phyloP scores from a whole-genome alignment of 2,329 filamentous ascomycete genomes.

The Ramichloridium luteum region DNA sequence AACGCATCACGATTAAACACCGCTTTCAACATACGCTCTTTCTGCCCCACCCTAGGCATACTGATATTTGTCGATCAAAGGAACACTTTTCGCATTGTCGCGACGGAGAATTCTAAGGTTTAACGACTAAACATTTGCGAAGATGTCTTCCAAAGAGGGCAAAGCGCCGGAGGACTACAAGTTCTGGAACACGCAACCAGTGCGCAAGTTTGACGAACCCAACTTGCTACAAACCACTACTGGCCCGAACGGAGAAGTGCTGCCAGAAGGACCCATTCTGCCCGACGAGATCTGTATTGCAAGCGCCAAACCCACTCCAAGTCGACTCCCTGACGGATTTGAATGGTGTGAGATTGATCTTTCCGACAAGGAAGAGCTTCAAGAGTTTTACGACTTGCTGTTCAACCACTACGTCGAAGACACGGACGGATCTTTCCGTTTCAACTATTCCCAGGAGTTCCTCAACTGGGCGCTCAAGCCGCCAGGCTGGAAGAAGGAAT shows the following conservation, averaged over 20 bases:
- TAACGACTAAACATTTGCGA: too few species aligned
- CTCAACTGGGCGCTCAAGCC: conserved; percentile 91
- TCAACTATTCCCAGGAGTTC: conserved; percentile 85
- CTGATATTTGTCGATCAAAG: too few species aligned
- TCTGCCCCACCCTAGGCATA: too few species aligned
- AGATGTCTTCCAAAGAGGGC: too few species aligned
- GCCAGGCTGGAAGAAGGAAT: conserved; percentile 84
- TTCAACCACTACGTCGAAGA: conserved; percentile 96
- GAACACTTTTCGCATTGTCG: too few species aligned
- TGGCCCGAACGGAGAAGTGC: conserved; percentile 38
- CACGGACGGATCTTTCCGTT: conserved; percentile 91
- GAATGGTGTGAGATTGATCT: conserved; percentile 92
- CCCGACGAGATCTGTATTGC: conserved; percentile 61
- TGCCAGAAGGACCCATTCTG: conserved; percentile 74
- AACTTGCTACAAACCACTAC: conserved; percentile 24
- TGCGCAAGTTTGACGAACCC: conserved; percentile 59
- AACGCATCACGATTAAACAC: too few species aligned
- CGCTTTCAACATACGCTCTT: too few species aligned
- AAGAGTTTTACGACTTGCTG: conserved; percentile 84
- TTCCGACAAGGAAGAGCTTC: conserved; percentile 59
- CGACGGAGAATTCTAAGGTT: too few species aligned
- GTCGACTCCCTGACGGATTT: conserved; percentile 66
- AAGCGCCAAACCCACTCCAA: conserved; percentile 42
- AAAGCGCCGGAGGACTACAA: conserved; percentile 51
- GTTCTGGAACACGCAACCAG: conserved; percentile 97